Conservation (phyloP, 2,329 filamentous ascomycete species). For the Daldinia eschscholtzii region DNA sequence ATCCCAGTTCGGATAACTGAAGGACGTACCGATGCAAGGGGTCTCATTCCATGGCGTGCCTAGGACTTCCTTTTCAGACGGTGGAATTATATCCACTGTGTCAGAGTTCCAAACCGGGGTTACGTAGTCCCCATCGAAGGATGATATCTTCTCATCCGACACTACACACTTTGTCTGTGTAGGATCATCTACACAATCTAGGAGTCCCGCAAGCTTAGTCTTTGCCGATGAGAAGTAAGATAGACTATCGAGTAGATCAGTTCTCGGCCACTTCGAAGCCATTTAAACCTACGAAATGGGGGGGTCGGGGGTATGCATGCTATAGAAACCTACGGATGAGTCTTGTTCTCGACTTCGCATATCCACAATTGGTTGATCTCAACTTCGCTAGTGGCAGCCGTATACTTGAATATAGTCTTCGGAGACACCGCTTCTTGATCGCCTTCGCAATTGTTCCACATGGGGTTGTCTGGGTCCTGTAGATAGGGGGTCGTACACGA, state of each 20-base stretch:
- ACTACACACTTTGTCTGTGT: slow-evolving; percentile 32
- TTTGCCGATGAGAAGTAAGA: slow-evolving; percentile 36
- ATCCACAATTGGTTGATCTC: slow-evolving; percentile 39
- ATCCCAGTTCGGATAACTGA: slow-evolving; percentile 43
- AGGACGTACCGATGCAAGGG: slow-evolving; percentile 38
- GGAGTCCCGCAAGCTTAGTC: slow-evolving; percentile 18
- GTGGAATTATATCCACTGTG: slow-evolving; percentile 27
- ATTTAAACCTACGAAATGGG: not conserved
- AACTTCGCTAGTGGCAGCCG: slow-evolving; percentile 20
- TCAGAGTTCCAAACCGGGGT: slow-evolving; percentile 40
- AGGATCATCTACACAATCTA: slow-evolving; percentile 33
- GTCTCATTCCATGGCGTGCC: slow-evolving; percentile 35
- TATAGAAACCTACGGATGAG: slow-evolving; percentile 38
- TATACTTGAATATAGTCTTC: slow-evolving; percentile 39
- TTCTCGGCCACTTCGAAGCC: not conserved
- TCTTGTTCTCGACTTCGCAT: slow-evolving; percentile 39
- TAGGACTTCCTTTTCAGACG: slow-evolving; percentile 9
- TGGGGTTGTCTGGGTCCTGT: slow-evolving; percentile 32
- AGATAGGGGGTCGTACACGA: slow-evolving; percentile 41
- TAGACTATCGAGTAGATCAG: slow-evolving; percentile 21
- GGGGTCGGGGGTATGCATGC: not conserved
- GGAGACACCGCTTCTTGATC: slow-evolving; percentile 16
- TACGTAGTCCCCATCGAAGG: slow-evolving; percentile 32
- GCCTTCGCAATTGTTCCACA: slow-evolving; percentile 37
- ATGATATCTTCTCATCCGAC: slow-evolving; percentile 17